A percentile compares a stretch with the other conserved stretches of the same genome.
Evolutionary conservation across 352 stramenopile genomes (phyloP).

Genomic region (Phytophthora multivora): DNA sequence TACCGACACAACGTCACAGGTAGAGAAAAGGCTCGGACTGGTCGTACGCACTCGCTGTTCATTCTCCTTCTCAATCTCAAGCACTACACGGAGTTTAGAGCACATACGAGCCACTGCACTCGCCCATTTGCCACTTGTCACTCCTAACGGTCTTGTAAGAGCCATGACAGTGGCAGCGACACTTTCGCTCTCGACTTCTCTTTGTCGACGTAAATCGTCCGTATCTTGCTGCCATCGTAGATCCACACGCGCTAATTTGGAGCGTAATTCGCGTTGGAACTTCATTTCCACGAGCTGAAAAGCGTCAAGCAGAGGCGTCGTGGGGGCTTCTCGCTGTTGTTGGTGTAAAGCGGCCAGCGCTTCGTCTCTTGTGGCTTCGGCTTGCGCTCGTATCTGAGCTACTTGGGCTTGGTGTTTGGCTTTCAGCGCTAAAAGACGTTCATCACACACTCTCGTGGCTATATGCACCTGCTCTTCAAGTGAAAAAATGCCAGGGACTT

Average conservation of each 20-base stretch:
- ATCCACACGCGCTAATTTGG: conserved; percentile 45
- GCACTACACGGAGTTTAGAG: conserved; percentile 51
- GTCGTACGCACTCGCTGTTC: conserved; percentile 2
- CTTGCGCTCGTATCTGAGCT: conserved; percentile 36
- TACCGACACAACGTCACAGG: conserved; percentile 39
- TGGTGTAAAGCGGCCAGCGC: conserved; percentile 28
- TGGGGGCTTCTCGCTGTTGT: conserved; percentile 41
- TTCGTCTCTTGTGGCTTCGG: conserved; percentile 36
- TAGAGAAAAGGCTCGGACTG: conserved; percentile 37
- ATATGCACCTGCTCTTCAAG: conserved; percentile 74
- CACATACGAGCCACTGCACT: conserved; percentile 62
- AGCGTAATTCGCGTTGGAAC: conserved; percentile 36
- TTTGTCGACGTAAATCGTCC: conserved; percentile 57
- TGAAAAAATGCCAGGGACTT: conserved; percentile 62
- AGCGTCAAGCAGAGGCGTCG: conserved; percentile 15
- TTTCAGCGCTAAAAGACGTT: conserved; percentile 63
- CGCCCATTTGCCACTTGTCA: conserved; percentile 75
- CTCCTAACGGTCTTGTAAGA: conserved; percentile 67
- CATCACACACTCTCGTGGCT: conserved; percentile 61
- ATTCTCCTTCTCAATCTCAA: conserved; percentile 43
- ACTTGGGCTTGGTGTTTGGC: conserved; percentile 35
- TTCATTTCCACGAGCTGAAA: conserved; percentile 47
- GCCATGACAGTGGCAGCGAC: conserved; percentile 78
- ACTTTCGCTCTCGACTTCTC: conserved; percentile 76
- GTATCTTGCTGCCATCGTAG: conserved; percentile 66